Conservation (phyloP, 2,329 filamentous ascomycete species). For the Trichoderma aggressivum region DNA sequence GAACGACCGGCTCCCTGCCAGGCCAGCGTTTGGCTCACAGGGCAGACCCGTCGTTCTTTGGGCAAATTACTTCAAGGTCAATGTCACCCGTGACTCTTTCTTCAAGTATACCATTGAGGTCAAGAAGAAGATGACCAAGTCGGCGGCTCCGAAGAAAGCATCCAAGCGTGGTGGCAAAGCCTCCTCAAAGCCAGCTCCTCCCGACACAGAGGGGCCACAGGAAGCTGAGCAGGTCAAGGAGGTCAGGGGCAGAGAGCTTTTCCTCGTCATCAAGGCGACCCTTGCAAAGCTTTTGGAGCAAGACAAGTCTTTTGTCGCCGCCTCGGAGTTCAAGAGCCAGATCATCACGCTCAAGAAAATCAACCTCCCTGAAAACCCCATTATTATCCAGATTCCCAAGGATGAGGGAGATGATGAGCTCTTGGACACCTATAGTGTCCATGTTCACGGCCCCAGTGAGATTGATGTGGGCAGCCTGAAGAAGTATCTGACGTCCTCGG, state of each 20-base stretch:
- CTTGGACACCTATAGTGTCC: conserved; percentile 39
- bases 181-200: conserved; percentile 18
- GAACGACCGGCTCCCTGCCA: conserved; percentile 39
- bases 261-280: conserved; percentile 39
- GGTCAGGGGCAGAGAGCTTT: conserved; percentile 43
- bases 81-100: conserved; percentile 35
- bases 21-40: conserved; percentile 48
- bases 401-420: conserved; percentile 31
- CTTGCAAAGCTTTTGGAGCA: conserved; percentile 35
- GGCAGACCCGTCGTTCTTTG: conserved; percentile 46
- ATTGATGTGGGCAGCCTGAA: conserved; percentile 40
- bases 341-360: conserved; percentile 42
- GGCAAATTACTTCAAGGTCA: conserved; percentile 53
- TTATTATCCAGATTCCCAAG: conserved; percentile 35
- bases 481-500: conserved; percentile 44
- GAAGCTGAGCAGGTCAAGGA: conserved; percentile 23
- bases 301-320: conserved; percentile 33
- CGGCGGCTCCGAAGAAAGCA: conserved; percentile 2
- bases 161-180: conserved; percentile 16
- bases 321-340: conserved; percentile 51
- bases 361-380: conserved; percentile 30
- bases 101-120: conserved; percentile 47
- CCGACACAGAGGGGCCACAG: background rate
- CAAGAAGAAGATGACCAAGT: conserved; percentile 32
- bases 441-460: conserved; percentile 39